Base-by-base conservation (phyloP, 176 grass and related monocot genomes). In the Aegilops bicornis region DNA sequence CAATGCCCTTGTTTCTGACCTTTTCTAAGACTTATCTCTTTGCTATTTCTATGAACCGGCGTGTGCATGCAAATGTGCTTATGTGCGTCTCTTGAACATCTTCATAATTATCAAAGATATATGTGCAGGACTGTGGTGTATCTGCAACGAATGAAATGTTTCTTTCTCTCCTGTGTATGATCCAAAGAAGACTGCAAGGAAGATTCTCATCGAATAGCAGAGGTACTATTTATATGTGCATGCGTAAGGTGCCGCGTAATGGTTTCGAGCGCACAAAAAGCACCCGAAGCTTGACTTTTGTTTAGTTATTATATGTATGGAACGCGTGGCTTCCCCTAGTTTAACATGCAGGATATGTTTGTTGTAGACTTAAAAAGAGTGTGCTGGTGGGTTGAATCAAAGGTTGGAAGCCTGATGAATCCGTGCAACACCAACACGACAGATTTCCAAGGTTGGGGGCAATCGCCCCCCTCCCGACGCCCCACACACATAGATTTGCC, bases 131-230 rank as follows among this genome's bases (percentile, higher is more conserved):
- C 58, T 92, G 86, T 48, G 61, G 91, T 86, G 82, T 64, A 68
- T 84, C 89, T 73, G 86, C 91, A 42, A 90, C 87, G 82, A 91
- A 78, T 48, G 84, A 92, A 47, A 79, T 91, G 24, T 89, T 95
- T 62, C 88, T 87, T 86, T 87, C 65, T 89, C 95, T 97, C 87
- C 95, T 92, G 23, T 92, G 85, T 85, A 89, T 52, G 36, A 89
- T 97, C 77, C 92, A 93, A 88, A 86, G 47, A 40, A 87, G 65
- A 10, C 42, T 69, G 30, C 60, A 59, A 80, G 29, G 81, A 52
- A 88, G 77, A 75, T 80, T 33, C 43, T 48, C 42, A 36, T 29
- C 83, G 10, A 43, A 73, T 39, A 9, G 31, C 15, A 50, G 45
- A 79, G 90, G 92, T 95, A 86, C 50, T 40, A 35, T 35, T 35